A percentile compares a stretch with the other conserved stretches of the same genome.
These are phyloP conservation scores for Tieghemiomyces parasiticus DNA, from an alignment of 192 early-diverging fungal genomes.

Conservation along the genomic window DNA sequence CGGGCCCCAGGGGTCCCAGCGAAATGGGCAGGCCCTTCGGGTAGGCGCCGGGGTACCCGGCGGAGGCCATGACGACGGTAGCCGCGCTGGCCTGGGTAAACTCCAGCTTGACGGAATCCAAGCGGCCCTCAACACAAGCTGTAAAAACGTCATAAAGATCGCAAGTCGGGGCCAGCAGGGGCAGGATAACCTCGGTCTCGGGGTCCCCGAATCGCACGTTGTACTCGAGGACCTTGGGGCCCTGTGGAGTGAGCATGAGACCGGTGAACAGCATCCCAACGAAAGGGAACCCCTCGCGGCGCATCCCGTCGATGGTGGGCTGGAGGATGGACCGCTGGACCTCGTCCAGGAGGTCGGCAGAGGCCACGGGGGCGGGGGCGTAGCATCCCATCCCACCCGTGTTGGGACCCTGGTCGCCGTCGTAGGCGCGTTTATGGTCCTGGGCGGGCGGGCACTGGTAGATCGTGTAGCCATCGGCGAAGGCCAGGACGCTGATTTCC, in stretches of 20 bases:
- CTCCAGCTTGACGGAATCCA: conserved; percentile 69
- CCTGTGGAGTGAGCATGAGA: conserved; percentile 80
- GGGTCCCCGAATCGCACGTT: conserved; percentile 98
- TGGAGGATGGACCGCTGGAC: conserved; percentile 71
- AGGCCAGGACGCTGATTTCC: conserved; percentile 82
- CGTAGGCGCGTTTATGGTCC: conserved; percentile 96
- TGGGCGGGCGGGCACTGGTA: conserved; percentile 83
- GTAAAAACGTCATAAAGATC: conserved; percentile 80
- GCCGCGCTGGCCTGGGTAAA: conserved; percentile 67
- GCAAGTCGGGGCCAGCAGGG: conserved; percentile 65
- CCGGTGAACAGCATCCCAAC: conserved; percentile 95
- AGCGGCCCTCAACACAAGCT: conserved; percentile 74
- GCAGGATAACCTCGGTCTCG: conserved; percentile 91
- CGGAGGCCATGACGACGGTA: conserved; percentile 85
- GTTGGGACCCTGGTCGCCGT: conserved; percentile 88
- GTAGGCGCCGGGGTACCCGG: conserved; percentile 85
- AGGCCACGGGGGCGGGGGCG: conserved; percentile 86
- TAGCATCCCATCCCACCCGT: conserved; percentile 99
- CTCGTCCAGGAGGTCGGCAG: conserved; percentile 47
- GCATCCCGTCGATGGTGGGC: conserved; percentile 92
- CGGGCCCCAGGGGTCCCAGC: conserved; percentile 29
- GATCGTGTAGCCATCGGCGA: conserved; percentile 92
- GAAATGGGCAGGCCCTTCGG: conserved; percentile 66
- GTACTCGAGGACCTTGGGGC: conserved; percentile 94
- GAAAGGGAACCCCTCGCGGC: conserved; percentile 89